A percentile compares a stretch with the other conserved stretches of the same genome.
These are phyloP conservation scores for Tetrastigma voinierianum DNA, from an alignment of 164 flowering plant species.

Conservation along the genomic window DNA sequence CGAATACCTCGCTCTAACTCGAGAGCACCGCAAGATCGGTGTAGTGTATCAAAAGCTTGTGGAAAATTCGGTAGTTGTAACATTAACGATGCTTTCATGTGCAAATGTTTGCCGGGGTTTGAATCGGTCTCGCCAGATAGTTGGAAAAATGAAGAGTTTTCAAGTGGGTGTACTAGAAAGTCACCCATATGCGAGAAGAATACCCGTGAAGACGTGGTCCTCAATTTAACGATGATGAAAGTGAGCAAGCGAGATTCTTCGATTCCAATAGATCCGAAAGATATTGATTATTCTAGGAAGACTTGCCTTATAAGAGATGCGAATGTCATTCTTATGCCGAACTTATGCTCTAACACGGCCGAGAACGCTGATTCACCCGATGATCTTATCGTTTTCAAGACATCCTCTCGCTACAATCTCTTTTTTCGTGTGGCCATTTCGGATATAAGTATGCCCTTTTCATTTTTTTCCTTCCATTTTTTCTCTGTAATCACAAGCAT, in stretches of 20 bases:
- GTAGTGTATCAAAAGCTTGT: slow-evolving; percentile 19
- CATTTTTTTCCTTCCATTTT: not conserved
- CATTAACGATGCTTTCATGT: not conserved
- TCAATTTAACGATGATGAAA: slow-evolving; percentile 12
- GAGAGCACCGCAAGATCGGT: slow-evolving; percentile 14
- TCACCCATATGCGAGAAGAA: not conserved
- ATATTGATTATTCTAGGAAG: not conserved
- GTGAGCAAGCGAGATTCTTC: not conserved
- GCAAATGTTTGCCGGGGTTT: slow-evolving; percentile 28
- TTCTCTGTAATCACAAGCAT: not conserved
- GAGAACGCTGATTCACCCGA: slow-evolving; percentile 8
- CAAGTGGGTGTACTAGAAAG: slow-evolving; percentile 18
- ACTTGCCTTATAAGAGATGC: slow-evolving; percentile 8
- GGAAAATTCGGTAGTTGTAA: slow-evolving; percentile 21
- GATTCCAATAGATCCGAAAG: not conserved
- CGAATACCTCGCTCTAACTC: not conserved
- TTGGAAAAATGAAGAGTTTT: slow-evolving; percentile 13
- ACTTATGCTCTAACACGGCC: not conserved
- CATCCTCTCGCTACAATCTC: not conserved
- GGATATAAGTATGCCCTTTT: slow-evolving; percentile 7
- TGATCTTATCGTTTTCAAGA: slow-evolving; percentile 3
- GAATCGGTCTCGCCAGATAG: not conserved
- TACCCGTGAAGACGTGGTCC: not conserved
- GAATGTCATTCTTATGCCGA: slow-evolving; percentile 15
- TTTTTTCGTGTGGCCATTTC: slow-evolving; percentile 2